Conservation (phyloP, 129 eudicot species). For the Escallonia rubra region DNA sequence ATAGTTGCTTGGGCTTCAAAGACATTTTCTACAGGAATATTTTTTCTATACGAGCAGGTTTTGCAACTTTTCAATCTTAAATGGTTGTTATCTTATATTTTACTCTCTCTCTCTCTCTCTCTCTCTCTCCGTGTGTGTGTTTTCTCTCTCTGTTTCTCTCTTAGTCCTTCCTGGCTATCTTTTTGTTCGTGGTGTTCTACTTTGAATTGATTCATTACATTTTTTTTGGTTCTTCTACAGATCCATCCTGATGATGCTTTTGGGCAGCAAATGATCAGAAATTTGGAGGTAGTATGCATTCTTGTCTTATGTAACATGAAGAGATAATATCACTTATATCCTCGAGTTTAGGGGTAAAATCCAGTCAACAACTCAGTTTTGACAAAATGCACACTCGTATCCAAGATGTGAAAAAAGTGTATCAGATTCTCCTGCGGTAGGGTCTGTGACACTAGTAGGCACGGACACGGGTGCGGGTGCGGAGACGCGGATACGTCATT, state of each 20-base stretch:
- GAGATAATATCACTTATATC: too few species aligned
- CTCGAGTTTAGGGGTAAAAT: too few species aligned
- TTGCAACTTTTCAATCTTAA: not conserved
- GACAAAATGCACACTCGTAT: too few species aligned
- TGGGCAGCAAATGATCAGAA: conserved; percentile 97
- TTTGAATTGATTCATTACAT: conserved; percentile 11
- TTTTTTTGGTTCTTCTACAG: conserved; percentile 37
- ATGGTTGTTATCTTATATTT: not conserved
- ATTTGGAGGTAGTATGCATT: conserved; percentile 66
- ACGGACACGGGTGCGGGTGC: too few species aligned
- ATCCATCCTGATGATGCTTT: conserved; percentile 96
- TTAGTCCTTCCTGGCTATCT: conserved; percentile 3
- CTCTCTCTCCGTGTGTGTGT: not conserved
- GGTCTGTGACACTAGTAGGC: too few species aligned
- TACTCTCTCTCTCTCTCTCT: not conserved
- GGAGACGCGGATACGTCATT: too few species aligned
- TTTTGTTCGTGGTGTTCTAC: conserved; percentile 4
- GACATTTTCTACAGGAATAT: conserved; percentile 72
- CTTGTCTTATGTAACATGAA: too few species aligned
- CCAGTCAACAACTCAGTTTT: too few species aligned
- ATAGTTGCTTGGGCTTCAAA: conserved; percentile 93
- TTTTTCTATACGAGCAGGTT: conserved; percentile 99
- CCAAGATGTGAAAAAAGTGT: too few species aligned
- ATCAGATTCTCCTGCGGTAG: too few species aligned
- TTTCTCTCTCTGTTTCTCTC: not conserved